Base-by-base conservation (phyloP, 495 filamentous ascomycete species). In the Geoglossum glabrum region DNA sequence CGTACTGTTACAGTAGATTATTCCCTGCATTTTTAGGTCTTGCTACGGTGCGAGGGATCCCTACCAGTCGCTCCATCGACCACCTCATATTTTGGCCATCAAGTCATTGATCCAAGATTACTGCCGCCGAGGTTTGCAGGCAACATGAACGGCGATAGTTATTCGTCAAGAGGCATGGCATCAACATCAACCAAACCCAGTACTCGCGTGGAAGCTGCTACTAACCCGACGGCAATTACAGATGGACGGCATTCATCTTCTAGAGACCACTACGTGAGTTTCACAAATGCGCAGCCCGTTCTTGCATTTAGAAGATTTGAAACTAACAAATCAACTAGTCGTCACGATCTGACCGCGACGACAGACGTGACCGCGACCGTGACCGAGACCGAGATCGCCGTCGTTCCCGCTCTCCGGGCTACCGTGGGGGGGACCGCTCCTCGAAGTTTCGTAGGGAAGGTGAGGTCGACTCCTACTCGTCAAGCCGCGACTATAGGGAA, bases 401-500 rank as follows among this genome's bases (percentile, higher is more conserved):
- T 69, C 79, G 86, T 26, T 89, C 86, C 10, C 76, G 86, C 57
- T 90, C 86, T 10, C 86, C 84, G 54, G 69, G 72, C 58, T 81
- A 85, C 59, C 76, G 80, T 47, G 59, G 26, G 64, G 73, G 76
- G 61, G 64, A 71, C 23, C 69, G 75, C 79, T 57, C 77, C 83
- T 59, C 70, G 76, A 56, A 76, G 79, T 57, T 74, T 56, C 75
- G 78, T 60, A 75, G 79, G 54, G 82, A 86, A 49, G 76, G 77
- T 61, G 88, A 94, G 63, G 76, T 79, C 67, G 89, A 96, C 66
- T 80, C 85, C 10, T 96, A 96, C 71, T 90, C 87, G 9, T 85
- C 85, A 8, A 93, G 87, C 67, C 82, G 89, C 54, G 87, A 84
- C 72, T 90, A 92, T 69, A 79, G 89, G 68, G 89, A 90, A 65